Percentiles rank a stretch among this genome's conserved stretches.
Conservation (phyloP, 1,284 basidiomycete genomes). For the Paramarasmius palmivorus region DNA sequence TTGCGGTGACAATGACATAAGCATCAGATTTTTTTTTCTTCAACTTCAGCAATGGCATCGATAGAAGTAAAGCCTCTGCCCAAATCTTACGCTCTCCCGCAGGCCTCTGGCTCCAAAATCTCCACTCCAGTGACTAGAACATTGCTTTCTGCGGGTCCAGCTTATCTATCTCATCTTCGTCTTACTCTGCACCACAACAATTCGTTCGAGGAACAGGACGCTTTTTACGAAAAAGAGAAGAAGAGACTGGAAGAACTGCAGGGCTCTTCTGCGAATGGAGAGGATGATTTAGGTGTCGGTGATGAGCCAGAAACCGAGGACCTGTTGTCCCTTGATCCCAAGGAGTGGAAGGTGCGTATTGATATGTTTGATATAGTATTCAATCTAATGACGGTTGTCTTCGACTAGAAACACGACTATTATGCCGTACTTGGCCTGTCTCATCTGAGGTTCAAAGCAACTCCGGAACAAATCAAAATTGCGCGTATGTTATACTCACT, state of each 20-base stretch:
- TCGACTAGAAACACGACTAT: slow-evolving; percentile 89
- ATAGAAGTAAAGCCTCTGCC: slow-evolving; percentile 17
- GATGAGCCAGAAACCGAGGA: slow-evolving; percentile 86
- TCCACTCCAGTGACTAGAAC: slow-evolving; percentile 19
- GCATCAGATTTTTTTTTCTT: slow-evolving; percentile 15
- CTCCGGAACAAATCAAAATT: slow-evolving; percentile 92
- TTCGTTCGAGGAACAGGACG: slow-evolving; percentile 82
- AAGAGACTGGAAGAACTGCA: slow-evolving; percentile 54
- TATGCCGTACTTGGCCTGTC: slow-evolving; percentile 96
- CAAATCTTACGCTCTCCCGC: slow-evolving; percentile 16
- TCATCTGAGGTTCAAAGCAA: slow-evolving; percentile 86
- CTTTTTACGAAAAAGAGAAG: slow-evolving; percentile 55
- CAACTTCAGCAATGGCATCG: slow-evolving; percentile 13
- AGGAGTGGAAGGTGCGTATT: slow-evolving; percentile 92
- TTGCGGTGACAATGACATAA: too few species aligned
- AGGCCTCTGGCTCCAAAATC: slow-evolving; percentile 10
- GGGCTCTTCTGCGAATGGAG: slow-evolving; percentile 56
- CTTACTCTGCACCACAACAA: slow-evolving; percentile 75
- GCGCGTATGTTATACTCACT: slow-evolving; percentile 68
- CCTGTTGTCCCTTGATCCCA: slow-evolving; percentile 82
- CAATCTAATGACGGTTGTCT: not conserved
- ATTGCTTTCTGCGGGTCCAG: slow-evolving; percentile 81
- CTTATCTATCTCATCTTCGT: slow-evolving; percentile 80
- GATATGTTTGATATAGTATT: not conserved
- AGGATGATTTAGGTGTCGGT: slow-evolving; percentile 91